phyloP scores from a whole-genome alignment of 1,284 basidiomycete species.

The Ceratobasidium theobromae region DNA sequence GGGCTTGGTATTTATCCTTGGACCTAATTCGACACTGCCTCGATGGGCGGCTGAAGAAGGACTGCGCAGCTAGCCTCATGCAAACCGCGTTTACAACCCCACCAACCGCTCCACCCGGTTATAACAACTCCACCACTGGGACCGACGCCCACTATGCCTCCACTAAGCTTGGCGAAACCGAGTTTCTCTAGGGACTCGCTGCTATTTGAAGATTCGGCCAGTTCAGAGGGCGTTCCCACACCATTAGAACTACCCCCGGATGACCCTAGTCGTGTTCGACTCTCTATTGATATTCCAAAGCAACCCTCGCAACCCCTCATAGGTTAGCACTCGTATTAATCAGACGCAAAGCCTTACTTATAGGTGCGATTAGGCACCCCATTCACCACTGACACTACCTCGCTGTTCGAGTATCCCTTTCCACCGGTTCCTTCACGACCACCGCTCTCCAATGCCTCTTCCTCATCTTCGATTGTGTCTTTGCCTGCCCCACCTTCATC shows the following conservation, averaged over 20 bases:
- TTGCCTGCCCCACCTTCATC: background rate
- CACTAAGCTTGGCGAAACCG: background rate
- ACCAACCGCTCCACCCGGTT: background rate
- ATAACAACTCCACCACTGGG: background rate
- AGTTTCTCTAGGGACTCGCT: background rate
- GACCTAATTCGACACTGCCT: too few relatives aligned
- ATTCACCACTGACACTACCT: background rate
- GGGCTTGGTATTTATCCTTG: background rate
- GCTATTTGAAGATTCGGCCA: background rate
- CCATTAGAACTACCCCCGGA: background rate
- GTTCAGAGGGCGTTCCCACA: slow-evolving; percentile 2
- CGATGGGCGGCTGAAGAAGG: background rate
- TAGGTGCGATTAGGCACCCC: background rate
- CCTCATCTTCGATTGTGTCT: background rate
- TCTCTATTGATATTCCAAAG: background rate
- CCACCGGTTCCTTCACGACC: background rate
- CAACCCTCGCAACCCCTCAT: background rate
- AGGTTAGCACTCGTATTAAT: background rate
- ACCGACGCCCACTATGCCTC: background rate
- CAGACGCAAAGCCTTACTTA: background rate
- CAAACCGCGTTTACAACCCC: background rate
- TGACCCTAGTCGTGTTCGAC: background rate
- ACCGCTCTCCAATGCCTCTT: background rate
- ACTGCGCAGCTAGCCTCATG: background rate
- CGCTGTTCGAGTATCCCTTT: slow-evolving; percentile 18